Base-by-base conservation (phyloP, 768 basidiomycete species). In the Termitomyces sp. region DNA sequence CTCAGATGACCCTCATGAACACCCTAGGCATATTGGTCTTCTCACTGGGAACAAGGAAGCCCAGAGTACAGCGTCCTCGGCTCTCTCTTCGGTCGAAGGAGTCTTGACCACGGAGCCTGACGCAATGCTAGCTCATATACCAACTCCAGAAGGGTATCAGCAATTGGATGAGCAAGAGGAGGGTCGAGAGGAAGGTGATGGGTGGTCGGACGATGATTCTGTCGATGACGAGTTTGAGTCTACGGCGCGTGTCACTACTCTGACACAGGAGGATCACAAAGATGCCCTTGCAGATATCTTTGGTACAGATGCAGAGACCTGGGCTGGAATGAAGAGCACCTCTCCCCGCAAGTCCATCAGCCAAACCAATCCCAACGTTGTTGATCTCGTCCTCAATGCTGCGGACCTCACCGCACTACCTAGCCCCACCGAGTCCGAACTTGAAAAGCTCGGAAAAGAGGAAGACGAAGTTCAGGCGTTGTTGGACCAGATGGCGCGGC, bases 251-350 rank as follows among this genome's bases (percentile, higher is more conserved):
- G 74, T 79, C 41, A 64, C 68, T 62, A 68, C 73, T 48, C 53
- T 69, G 52, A 62, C 63, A 50, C 67, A 62, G 60, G 69, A 67
- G 14, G 47, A 44, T 17, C 57, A 58, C 55, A 68, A 65, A 56
- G 84, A 88, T 65, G 84, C 83, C 21, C 72, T 87, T 27, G 75
- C 69, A 9, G 84, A 87, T 60, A 77, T 87, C 7, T 87, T 87
- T 70, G 84, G 86, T 45, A 77, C 78, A n/a, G 86, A 87, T 66
- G 81, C 75, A 59, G 81, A 86, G 60, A 78, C 81, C 1, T 86
- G 86, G 85, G 73, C 75, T 56, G 81, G 82, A 50, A 74, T 87
- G 48, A 82, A 73, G 40, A 69, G 56, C 23, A 66, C 77, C 65
- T 29, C 69, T 63, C 45, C 59, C 60, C 57, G 56, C 42, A 54